A percentile compares a stretch with the other conserved stretches of the same genome.
These are phyloP conservation scores for Marsdenia floribunda DNA, from an alignment of 257 asterid species.

Conservation along the genomic window DNA sequence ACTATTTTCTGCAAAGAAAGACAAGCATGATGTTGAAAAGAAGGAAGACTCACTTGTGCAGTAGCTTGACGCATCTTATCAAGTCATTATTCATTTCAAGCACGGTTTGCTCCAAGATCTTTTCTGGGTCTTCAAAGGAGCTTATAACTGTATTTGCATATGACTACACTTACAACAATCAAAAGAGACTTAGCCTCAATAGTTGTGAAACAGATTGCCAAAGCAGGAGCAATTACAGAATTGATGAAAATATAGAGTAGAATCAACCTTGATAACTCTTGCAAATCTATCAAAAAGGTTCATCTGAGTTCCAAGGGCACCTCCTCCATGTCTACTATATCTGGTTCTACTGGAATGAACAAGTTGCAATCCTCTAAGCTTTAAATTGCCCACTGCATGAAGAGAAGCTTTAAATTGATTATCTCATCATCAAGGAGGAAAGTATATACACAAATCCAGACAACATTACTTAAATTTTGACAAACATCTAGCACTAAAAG, in stretches of 20 bases:
- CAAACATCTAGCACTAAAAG: neutral
- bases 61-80: conserved; percentile 97
- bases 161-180: conserved; percentile 38
- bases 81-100: conserved; percentile 88
- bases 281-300: conserved; percentile 92
- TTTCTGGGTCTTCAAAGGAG: conserved; percentile 93
- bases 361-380: conserved; percentile 41
- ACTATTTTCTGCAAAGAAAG: too few species aligned
- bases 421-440: conserved; percentile 5
- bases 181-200: conserved; percentile 9
- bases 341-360: conserved; percentile 43
- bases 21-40: conserved; percentile 6
- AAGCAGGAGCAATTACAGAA: conserved; percentile 14
- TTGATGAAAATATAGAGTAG: conserved; percentile 8
- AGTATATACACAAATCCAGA: neutral
- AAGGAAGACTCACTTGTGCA: conserved; percentile 62
- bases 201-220: conserved; percentile 20
- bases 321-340: conserved; percentile 48
- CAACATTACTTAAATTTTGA: neutral
- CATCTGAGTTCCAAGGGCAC: conserved; percentile 74
- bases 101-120: conserved; percentile 91
- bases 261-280: conserved; percentile 84
- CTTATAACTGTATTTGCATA: conserved; percentile 88
- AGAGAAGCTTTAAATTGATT: conserved; percentile 10
- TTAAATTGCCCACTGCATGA: conserved; percentile 55